phyloP scores from a whole-genome alignment of 192 early-diverging fungal species.

The Coemansia guatemalensis region DNA sequence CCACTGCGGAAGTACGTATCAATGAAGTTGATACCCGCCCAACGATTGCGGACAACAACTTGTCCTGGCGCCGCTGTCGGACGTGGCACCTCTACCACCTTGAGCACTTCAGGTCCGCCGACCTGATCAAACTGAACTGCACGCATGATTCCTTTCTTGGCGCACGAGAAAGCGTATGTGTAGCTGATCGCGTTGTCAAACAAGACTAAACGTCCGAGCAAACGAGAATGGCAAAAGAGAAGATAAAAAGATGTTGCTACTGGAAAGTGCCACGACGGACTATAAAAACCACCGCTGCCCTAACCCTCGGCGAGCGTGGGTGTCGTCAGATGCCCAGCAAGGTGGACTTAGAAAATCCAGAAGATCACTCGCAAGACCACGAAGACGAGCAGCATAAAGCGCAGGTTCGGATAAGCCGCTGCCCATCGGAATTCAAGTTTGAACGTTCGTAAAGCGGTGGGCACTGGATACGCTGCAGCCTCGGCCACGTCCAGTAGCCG shows the following conservation, averaged over 20 bases:
- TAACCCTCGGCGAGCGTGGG: neutral
- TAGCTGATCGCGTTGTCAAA: neutral
- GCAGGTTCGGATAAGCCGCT: slow-evolving; percentile 40
- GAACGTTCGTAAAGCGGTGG: slow-evolving; percentile 13
- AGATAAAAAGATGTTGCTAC: neutral
- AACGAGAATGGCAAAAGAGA: neutral
- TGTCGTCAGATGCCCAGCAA: neutral
- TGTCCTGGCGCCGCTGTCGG: slow-evolving; percentile 56
- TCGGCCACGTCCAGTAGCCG: slow-evolving; percentile 15
- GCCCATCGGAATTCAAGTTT: slow-evolving; percentile 44
- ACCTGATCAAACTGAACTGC: slow-evolving; percentile 56
- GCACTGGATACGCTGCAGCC: slow-evolving; percentile 9
- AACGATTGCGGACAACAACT: slow-evolving; percentile 74
- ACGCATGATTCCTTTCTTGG: slow-evolving; percentile 16
- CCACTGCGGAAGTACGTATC: slow-evolving; percentile 89
- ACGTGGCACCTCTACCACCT: slow-evolving; percentile 49
- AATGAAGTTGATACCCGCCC: slow-evolving; percentile 84
- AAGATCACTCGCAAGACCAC: slow-evolving; percentile 12
- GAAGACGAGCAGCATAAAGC: slow-evolving; percentile 24
- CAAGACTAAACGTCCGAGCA: no score
- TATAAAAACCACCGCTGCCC: neutral
- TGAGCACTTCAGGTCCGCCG: slow-evolving; percentile 63
- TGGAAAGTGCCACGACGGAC: neutral
- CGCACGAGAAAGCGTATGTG: neutral
- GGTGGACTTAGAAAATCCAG: slow-evolving; percentile 11